Evolutionary conservation across 768 basidiomycete species (phyloP).

Genomic region (Imleria badia): DNA sequence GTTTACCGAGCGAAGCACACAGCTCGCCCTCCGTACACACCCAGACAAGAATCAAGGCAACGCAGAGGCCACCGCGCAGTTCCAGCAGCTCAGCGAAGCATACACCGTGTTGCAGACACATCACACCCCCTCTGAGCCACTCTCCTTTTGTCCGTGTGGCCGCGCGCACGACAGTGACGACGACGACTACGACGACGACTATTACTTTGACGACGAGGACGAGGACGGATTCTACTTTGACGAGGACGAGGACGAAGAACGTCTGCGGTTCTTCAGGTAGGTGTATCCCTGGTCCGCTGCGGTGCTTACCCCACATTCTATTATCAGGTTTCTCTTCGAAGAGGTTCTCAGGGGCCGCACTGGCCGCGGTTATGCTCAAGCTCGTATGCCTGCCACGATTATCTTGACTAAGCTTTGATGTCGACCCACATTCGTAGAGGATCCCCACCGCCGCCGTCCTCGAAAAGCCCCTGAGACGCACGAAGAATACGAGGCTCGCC

Average conservation of each 20-base stretch:
- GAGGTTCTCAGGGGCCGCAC: conserved; percentile 41
- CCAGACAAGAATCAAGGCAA: conserved; percentile 77
- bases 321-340: conserved; percentile 48
- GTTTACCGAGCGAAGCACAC: neutral
- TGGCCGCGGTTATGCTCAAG: conserved; percentile 24
- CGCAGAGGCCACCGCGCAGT: conserved; percentile 62
- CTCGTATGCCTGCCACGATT: conserved; percentile 27
- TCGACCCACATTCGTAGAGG: conserved; percentile 13
- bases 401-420: conserved; percentile 8
- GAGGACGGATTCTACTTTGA: conserved; percentile 32
- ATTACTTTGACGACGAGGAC: conserved; percentile 29
- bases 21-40: conserved; percentile 68
- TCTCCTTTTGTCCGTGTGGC: conserved; percentile 14
- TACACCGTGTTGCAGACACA: conserved; percentile 62
- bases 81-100: conserved; percentile 68
- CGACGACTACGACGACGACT: conserved; percentile 34
- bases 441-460: conserved; percentile 18
- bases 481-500: conserved; percentile 53
- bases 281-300: neutral
- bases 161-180: conserved; percentile 37
- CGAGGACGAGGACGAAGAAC: conserved; percentile 35
- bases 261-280: conserved; percentile 48
- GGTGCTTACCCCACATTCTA: conserved; percentile 1
- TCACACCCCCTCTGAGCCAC: conserved; percentile 35
- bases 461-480: conserved; percentile 40